Conservation (phyloP, 305 asterid species). For the Plantago lanceolata region DNA sequence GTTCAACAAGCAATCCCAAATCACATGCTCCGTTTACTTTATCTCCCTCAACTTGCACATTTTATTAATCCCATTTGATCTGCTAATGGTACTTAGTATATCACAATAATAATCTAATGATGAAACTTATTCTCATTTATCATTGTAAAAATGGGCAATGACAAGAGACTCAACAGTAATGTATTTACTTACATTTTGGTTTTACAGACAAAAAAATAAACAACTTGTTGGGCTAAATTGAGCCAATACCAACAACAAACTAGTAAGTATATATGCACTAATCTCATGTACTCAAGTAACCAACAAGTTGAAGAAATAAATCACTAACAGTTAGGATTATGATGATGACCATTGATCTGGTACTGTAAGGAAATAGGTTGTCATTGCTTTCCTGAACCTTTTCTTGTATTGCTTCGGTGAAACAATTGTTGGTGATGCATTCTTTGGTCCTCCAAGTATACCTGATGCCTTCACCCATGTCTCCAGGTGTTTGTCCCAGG, state of each 20-base stretch:
- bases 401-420: constrained; percentile 92
- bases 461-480: constrained; percentile 95
- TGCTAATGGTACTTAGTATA: not conserved
- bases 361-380: constrained; percentile 76
- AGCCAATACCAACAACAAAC: not conserved
- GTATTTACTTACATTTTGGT: not conserved
- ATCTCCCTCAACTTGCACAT: too few species aligned
- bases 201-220: not conserved
- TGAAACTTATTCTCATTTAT: constrained; percentile 19
- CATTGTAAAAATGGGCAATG: constrained; percentile 15
- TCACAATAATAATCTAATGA: not conserved
- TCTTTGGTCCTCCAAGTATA: constrained; percentile 83
- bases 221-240: not conserved
- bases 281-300: not conserved
- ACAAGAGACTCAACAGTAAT: not conserved
- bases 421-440: constrained; percentile 78
- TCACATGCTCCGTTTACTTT: not conserved
- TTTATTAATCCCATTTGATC: too few species aligned
- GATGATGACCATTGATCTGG: constrained; percentile 83
- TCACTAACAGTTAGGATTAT: not conserved
- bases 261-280: not conserved
- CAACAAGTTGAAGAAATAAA: constrained; percentile 5
- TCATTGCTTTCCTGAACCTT: constrained; percentile 96
- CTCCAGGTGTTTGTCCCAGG: constrained; percentile 98
- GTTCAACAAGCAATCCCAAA: not conserved